These are phyloP conservation scores for Bipolaris sorokiniana DNA, from an alignment of 2,329 filamentous ascomycete species.

Conservation along the genomic window DNA sequence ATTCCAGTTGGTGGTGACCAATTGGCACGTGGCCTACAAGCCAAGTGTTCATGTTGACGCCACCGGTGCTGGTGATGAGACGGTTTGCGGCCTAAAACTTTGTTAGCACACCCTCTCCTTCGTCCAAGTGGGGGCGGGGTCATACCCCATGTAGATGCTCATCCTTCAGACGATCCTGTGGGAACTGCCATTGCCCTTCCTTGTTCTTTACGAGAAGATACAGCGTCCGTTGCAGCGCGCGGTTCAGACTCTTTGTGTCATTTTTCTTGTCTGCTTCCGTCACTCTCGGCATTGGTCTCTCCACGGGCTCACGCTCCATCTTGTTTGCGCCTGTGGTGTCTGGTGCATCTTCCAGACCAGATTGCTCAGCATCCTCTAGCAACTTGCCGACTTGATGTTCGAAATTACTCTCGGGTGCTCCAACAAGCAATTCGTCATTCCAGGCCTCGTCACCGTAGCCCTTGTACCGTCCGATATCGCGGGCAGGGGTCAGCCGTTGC, in stretches of 20 bases:
- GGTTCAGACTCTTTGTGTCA: slow-evolving; percentile 79
- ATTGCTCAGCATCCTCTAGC: slow-evolving; percentile 73
- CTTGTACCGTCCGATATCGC: slow-evolving; percentile 85
- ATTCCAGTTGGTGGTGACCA: slow-evolving; percentile 72
- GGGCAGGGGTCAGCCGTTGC: slow-evolving; percentile 76
- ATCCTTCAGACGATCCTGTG: slow-evolving; percentile 70
- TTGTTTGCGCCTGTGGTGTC: slow-evolving; percentile 43
- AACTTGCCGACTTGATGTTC: slow-evolving; percentile 71
- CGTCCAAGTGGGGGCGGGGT: neutral
- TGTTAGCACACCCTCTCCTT: slow-evolving; percentile 18
- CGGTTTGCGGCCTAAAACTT: slow-evolving; percentile 76
- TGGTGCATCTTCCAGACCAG: slow-evolving; percentile 50
- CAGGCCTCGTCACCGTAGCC: slow-evolving; percentile 75
- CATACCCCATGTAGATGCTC: slow-evolving; percentile 85
- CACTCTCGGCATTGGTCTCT: slow-evolving; percentile 70
- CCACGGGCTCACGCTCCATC: slow-evolving; percentile 67
- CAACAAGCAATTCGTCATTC: slow-evolving; percentile 89
- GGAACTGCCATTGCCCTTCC: slow-evolving; percentile 80
- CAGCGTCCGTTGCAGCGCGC: slow-evolving; percentile 78
- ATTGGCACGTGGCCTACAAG: slow-evolving; percentile 89
- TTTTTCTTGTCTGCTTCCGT: slow-evolving; percentile 79
- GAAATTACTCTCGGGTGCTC: slow-evolving; percentile 69
- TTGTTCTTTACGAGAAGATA: slow-evolving; percentile 83
- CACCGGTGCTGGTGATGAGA: slow-evolving; percentile 76
- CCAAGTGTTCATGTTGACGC: slow-evolving; percentile 99